phyloP scores from a whole-genome alignment of 139 green algal species.

The Chlorella sp. region DNA sequence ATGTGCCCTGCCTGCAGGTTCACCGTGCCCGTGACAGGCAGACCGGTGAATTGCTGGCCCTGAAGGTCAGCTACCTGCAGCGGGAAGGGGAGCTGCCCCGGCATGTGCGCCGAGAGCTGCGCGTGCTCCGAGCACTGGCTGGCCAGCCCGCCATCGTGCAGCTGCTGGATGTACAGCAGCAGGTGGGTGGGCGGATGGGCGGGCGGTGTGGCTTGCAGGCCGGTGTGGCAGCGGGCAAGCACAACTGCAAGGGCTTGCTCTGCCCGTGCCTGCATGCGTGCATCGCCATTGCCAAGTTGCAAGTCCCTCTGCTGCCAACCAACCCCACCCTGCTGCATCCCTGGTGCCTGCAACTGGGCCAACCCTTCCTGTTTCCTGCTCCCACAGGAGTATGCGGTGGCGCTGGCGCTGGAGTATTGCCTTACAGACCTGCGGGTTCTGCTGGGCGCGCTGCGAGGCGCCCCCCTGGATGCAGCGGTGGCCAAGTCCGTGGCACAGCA shows the following conservation, averaged over 20 bases:
- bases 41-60: slow-evolving; percentile 23
- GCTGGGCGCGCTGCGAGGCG: background rate
- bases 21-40: slow-evolving; percentile 1
- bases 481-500: slow-evolving; percentile 22
- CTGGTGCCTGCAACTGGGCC: background rate
- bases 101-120: slow-evolving; percentile 35
- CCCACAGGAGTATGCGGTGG: slow-evolving; percentile 26
- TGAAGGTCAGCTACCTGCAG: slow-evolving; percentile 45
- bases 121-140: background rate
- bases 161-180: background rate
- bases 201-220: background rate
- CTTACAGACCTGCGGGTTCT: slow-evolving; percentile 35
- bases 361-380: background rate
- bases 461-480: background rate
- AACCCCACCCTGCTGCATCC: too few species aligned
- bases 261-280: too few species aligned
- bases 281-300: too few species aligned
- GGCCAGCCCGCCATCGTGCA: slow-evolving; percentile 28
- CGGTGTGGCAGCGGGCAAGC: too few species aligned
- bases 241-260: too few species aligned
- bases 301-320: too few species aligned
- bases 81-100: slow-evolving; percentile 6
- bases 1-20: slow-evolving; percentile 26
- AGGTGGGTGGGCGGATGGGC: background rate
- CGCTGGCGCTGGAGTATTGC: slow-evolving; percentile 39